phyloP scores from a whole-genome alignment of 305 asterid genomes.

The Striga hermonthica region DNA sequence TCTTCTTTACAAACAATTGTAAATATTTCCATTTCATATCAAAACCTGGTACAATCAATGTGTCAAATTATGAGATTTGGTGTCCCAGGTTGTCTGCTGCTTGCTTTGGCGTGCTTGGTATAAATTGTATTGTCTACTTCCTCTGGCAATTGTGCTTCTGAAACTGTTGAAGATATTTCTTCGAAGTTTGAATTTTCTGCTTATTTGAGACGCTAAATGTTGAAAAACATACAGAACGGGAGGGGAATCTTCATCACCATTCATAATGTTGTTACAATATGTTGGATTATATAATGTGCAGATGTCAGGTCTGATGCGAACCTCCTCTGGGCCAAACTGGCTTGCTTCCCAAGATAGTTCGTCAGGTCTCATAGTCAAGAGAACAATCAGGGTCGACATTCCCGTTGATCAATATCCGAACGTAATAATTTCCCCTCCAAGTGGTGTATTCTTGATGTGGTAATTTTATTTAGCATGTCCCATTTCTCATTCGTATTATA shows the following conservation, averaged over 20 bases:
- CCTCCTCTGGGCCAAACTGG: conserved; percentile 79
- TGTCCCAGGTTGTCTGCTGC: conserved; percentile 24
- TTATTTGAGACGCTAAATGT: conserved; percentile 12
- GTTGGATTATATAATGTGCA: conserved; percentile 44
- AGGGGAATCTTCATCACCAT: conserved; percentile 24
- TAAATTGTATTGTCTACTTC: conserved; percentile 12
- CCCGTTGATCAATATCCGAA: conserved; percentile 90
- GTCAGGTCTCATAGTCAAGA: conserved; percentile 87
- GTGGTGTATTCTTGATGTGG: conserved; percentile 14
- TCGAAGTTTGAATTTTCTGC: conserved; percentile 12
- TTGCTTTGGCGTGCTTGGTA: conserved; percentile 27
- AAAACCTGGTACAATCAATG: conserved; percentile 27
- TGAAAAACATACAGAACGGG: conserved; percentile 17
- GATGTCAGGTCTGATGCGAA: conserved; percentile 75
- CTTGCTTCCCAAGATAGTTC: conserved; percentile 86
- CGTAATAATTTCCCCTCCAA: conserved; percentile 45
- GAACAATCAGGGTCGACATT: conserved; percentile 85
- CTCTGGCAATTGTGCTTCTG: conserved; percentile 21
- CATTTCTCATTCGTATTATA: conserved; percentile 19
- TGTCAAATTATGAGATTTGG: conserved; percentile 17
- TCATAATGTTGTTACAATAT: conserved; percentile 32
- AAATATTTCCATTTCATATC: conserved; percentile 24
- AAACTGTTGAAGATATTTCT: conserved; percentile 25
- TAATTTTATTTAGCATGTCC: neutral
- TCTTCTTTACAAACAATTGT: conserved; percentile 29